Evolutionary conservation across 768 basidiomycete species (phyloP), one percentile per base, ranked within the genome.

Genomic region (Filobasidium floriforme): DNA sequence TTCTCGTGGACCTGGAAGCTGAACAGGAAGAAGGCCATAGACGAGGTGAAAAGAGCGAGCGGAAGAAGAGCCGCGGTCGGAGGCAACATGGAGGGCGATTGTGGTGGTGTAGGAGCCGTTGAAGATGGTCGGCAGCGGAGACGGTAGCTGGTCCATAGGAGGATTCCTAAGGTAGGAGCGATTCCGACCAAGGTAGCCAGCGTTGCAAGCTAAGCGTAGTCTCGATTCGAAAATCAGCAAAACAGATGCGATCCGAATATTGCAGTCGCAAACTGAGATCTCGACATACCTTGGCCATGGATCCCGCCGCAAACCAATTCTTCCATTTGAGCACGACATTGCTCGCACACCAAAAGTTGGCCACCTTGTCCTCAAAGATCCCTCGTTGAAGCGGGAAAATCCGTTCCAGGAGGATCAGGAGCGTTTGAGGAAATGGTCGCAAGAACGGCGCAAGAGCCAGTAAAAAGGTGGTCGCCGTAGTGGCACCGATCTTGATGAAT

Each of bases 1-100:
- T 96, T 97, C 78, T 97, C 93, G 77, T 96, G 93, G 44, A 93
- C 92, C 73, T 96, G 92, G 79, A 94, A 94, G 7, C 92, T 92
- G 81, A 94, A 93, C 40, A 97, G 81, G 81, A 94, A 97, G 83
- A 97, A 96, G 10, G 92, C 88, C 82, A 97, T 84, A 0, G 89
- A 88, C 0, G 85, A 87, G 7, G 85, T 86, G 67, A 92, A 83
- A 29, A 96, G 82, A 1, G 89, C 86, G 70, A 89, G 88, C 0
- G 88, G 89, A 3, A 97, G 82, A 1, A 98, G 81, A 0, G 85
- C 82, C 26, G 88, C 78, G 29, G 88, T 82, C 6, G 84, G 84
- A 11, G 59, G 60, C 0, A 44, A 37, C 18, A 24, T 19, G n/a
- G 55, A 40, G 1, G 66, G 0, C 22, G 68, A n/a, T 60, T 40